A percentile compares a stretch with the other conserved stretches of the same genome.
These are phyloP conservation scores for Leccinum subspadiceum DNA, from an alignment of 1,284 basidiomycete genomes.

Conservation along the genomic window DNA sequence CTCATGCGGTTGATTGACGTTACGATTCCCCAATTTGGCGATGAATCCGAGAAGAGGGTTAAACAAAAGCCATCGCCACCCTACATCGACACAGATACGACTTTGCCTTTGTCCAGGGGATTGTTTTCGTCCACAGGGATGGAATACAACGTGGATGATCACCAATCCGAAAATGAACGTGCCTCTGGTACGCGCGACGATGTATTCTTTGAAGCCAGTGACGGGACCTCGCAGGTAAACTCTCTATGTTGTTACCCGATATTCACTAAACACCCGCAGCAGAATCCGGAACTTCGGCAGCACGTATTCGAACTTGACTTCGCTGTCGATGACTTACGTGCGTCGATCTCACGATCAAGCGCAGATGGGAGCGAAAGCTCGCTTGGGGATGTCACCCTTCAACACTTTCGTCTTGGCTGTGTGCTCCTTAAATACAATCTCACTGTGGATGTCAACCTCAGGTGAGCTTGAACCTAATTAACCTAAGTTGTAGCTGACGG, in stretches of 20 bases:
- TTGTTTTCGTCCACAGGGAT: conserved; percentile 51
- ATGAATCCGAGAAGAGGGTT: conserved; percentile 38
- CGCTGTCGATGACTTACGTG: conserved; percentile 85
- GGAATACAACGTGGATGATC: conserved; percentile 75
- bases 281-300: conserved; percentile 70
- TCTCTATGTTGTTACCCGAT: conserved; percentile 5
- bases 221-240: conserved; percentile 60
- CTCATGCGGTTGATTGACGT: conserved; percentile 94
- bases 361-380: conserved; percentile 62
- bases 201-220: conserved; percentile 75
- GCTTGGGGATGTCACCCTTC: conserved; percentile 80
- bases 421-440: conserved; percentile 83
- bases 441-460: conserved; percentile 83
- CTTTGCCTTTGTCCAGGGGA: conserved; percentile 52
- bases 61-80: conserved; percentile 27
- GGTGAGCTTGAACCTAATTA: conserved; percentile 40
- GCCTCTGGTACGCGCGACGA: conserved; percentile 46
- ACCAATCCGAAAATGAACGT: conserved; percentile 45
- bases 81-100: conserved; percentile 26
- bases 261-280: conserved; percentile 15
- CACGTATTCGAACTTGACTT: conserved; percentile 89
- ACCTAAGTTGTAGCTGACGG: conserved; percentile 3
- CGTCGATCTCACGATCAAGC: conserved; percentile 74
- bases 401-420: conserved; percentile 78
- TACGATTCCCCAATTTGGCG: conserved; percentile 82